These are phyloP conservation scores for Rubia peregrina DNA, from an alignment of 305 asterid genomes.

Conservation along the genomic window DNA sequence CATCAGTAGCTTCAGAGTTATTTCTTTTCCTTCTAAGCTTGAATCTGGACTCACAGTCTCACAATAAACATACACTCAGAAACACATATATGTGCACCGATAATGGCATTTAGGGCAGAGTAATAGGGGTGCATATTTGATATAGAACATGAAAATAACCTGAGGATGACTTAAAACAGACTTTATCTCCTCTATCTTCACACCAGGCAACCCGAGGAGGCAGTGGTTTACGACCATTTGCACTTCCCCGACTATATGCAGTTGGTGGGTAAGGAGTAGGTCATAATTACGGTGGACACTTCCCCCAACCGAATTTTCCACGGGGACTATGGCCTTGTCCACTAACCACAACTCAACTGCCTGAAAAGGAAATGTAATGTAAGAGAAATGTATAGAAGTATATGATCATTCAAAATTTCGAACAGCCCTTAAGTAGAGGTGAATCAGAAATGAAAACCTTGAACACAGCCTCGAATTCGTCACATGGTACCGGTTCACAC, in stretches of 20 bases:
- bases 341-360: conserved; percentile 90
- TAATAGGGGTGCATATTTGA: not conserved
- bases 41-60: not conserved
- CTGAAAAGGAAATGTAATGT: conserved; percentile 31
- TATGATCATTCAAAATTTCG: conserved; percentile 9
- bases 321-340: conserved; percentile 81
- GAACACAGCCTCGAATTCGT: conserved; percentile 67
- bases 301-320: conserved; percentile 84
- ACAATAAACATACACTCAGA: no score
- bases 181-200: conserved; percentile 63
- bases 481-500: conserved; percentile 82
- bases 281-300: conserved; percentile 86
- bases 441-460: conserved; percentile 35
- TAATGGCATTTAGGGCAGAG: not conserved
- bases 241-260: conserved; percentile 87
- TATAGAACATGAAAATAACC: conserved; percentile 30
- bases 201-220: conserved; percentile 78
- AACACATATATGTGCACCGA: not conserved
- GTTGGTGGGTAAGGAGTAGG: conserved; percentile 70
- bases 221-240: conserved; percentile 64
- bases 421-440: conserved; percentile 3
- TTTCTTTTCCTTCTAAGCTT: not conserved
- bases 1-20: not conserved
- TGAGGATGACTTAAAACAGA: conserved; percentile 76
- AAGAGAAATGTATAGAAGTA: conserved; percentile 18